Evolutionary conservation across 2,329 filamentous ascomycete species (phyloP), one percentile per base, ranked within the genome.

Genomic region (Boeremia lycopersici): DNA sequence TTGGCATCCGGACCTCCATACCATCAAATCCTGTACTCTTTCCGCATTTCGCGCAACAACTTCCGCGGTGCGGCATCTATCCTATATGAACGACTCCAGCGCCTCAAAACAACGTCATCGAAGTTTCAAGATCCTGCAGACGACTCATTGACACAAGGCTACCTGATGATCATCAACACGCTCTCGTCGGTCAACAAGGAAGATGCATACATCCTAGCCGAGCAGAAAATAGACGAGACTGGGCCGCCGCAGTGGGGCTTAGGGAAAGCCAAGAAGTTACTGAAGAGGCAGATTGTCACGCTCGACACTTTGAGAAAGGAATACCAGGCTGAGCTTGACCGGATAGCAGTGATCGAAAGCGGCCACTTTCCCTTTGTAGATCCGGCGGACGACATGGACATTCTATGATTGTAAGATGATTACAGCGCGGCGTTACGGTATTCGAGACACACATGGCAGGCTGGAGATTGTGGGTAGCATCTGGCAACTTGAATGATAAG

Each of bases 101-200:
- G 79, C 7, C 76, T 86, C 19, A 72, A 78, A 33, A 66, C 70
- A 3, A 74, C 73, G 4, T 70, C 70, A 8, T 77, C 74, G 19
- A 71, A 71, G 58, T 56, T 74, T 57, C 64, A 77, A 69, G 62
- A 71, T 54, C 77, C 79, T 1, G 78, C 81, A 41, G 83, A 84
- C 57, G 82, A 83, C 54, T 81, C 80, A 33, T 70, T 86, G 29
- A 86, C 88, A 41, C 85, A 89, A 63, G 89, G 91, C 68, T 95
- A 96, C 67, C 79, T 98, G n/a, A 83, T 92, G 57, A 84, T 99
- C 39, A 96, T 99, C 78, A 99, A 99, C 72, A 88, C 91, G 1
- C 81, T 99, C 57, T 91, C 89, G 62, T 96, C 91, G 60, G 91
- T 97, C 35, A 86, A 90, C 43, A 81, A 87, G 53, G 86, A 90